Conservation (phyloP, 1,284 basidiomycete genomes). For the Moesziomyces antarcticus region DNA sequence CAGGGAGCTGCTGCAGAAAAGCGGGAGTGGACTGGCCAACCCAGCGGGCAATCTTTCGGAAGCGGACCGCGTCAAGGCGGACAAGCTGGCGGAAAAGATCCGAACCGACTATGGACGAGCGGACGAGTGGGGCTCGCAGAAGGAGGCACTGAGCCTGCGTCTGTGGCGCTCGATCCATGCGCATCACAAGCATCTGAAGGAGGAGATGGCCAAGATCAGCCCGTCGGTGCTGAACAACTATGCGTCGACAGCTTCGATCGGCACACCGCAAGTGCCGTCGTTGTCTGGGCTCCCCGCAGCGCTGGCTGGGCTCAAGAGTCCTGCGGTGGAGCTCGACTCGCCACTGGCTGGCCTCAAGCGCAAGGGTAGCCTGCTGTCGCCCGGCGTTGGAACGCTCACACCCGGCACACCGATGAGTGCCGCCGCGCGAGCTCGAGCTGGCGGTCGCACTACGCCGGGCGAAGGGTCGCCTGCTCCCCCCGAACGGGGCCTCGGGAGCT, state of each 20-base stretch:
- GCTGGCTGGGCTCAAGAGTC: slow-evolving; percentile 46
- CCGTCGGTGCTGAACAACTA: slow-evolving; percentile 57
- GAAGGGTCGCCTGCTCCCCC: slow-evolving; percentile 46
- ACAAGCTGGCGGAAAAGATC: slow-evolving; percentile 61
- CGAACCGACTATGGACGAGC: slow-evolving; percentile 57
- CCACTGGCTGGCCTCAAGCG: slow-evolving; percentile 37
- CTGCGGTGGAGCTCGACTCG: slow-evolving; percentile 44
- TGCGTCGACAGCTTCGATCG: slow-evolving; percentile 38
- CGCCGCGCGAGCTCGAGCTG: slow-evolving; percentile 34
- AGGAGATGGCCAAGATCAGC: slow-evolving; percentile 57
- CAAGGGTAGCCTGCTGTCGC: slow-evolving; percentile 34
- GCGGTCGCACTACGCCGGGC: slow-evolving; percentile 41
- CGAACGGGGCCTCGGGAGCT: slow-evolving; percentile 33
- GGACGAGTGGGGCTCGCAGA: slow-evolving; percentile 61
- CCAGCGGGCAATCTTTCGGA: slow-evolving; percentile 47
- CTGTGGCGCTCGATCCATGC: slow-evolving; percentile 58
- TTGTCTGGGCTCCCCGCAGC: slow-evolving; percentile 40
- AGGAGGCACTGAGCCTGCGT: slow-evolving; percentile 49
- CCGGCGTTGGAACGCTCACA: slow-evolving; percentile 21
- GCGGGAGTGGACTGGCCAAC: slow-evolving; percentile 27
- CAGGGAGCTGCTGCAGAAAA: slow-evolving; percentile 48
- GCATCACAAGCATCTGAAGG: slow-evolving; percentile 53
- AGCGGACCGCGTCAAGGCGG: slow-evolving; percentile 51
- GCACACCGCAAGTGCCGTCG: slow-evolving; percentile 34
- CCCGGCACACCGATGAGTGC: slow-evolving; percentile 42